Conservation (phyloP, 805 yeast species). For the Blastobotrys attinorum region DNA sequence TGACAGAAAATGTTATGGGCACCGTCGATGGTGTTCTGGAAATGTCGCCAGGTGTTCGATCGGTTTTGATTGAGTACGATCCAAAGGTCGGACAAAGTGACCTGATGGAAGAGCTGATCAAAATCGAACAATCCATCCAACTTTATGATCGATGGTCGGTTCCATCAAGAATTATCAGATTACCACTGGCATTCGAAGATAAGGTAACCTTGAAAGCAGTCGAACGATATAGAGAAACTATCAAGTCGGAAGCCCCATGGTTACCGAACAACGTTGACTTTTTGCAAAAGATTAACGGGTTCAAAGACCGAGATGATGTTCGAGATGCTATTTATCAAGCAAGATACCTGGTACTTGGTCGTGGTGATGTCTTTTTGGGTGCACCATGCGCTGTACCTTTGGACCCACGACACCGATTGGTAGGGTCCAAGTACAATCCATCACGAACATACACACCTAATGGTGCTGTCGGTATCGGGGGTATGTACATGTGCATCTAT, state of each 20-base stretch:
- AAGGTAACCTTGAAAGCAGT: slow-evolving; percentile 83
- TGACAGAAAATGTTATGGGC: slow-evolving; percentile 65
- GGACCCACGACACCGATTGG: slow-evolving; percentile 88
- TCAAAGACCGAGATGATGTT: slow-evolving; percentile 60
- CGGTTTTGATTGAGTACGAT: slow-evolving; percentile 82
- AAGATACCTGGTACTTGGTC: slow-evolving; percentile 83
- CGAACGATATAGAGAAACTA: slow-evolving; percentile 84
- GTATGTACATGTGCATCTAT: slow-evolving; percentile 97
- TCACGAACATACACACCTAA: slow-evolving; percentile 93
- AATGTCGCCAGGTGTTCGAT: slow-evolving; percentile 96
- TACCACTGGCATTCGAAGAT: slow-evolving; percentile 98
- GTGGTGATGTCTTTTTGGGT: slow-evolving; percentile 95
- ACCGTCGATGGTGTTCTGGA: slow-evolving; percentile 76
- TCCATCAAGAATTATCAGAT: slow-evolving; percentile 67
- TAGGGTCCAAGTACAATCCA: slow-evolving; percentile 94
- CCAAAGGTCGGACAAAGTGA: slow-evolving; percentile 33
- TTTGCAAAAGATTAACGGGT: slow-evolving; percentile 79
- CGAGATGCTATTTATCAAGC: slow-evolving; percentile 83
- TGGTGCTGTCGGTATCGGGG: slow-evolving; percentile 97
- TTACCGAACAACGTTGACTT: slow-evolving; percentile 96
- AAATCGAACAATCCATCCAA: slow-evolving; percentile 68
- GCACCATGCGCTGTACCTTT: slow-evolving; percentile 98
- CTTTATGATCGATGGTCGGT: slow-evolving; percentile 79
- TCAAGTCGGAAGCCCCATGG: slow-evolving; percentile 93
- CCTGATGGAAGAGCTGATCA: slow-evolving; percentile 55